Percentiles rank a stretch among this genome's conserved stretches.
Evolutionary conservation across 1,284 basidiomycete genomes (phyloP).

Genomic region (Pascua sp.): DNA sequence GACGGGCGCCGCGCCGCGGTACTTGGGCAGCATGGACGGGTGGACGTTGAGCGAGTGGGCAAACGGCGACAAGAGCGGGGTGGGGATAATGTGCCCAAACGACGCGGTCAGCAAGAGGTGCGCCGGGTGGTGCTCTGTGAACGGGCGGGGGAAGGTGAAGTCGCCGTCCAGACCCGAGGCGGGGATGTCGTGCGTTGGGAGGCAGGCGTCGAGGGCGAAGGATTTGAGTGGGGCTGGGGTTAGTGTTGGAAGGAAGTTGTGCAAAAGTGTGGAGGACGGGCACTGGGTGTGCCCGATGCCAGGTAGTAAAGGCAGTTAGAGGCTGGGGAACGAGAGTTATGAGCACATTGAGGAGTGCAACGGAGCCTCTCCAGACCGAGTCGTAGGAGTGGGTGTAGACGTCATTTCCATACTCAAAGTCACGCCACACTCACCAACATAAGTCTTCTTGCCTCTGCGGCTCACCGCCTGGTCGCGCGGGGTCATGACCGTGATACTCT

Average conservation of each 20-base stretch:
- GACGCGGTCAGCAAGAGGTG: constrained; percentile 83
- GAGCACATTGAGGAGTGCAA: too few species aligned
- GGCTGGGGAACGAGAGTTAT: too few species aligned
- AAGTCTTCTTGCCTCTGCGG: constrained; percentile 20
- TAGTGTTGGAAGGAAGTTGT: too few species aligned
- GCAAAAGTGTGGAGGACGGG: too few species aligned
- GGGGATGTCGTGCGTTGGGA: constrained; percentile 18
- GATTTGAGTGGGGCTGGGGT: constrained; percentile 21
- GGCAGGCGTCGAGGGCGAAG: constrained; percentile 18
- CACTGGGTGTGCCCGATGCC: too few species aligned
- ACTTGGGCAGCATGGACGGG: constrained; percentile 81
- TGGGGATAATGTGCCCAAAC: constrained; percentile 82
- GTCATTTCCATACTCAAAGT: too few species aligned
- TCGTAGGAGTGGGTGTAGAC: too few species aligned
- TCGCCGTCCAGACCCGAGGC: constrained; percentile 20
- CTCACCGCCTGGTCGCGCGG: constrained; percentile 27
- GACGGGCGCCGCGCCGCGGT: constrained; percentile 87
- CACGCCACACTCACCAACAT: constrained; percentile 14
- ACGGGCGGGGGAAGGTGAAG: constrained; percentile 36
- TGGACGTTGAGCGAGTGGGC: constrained; percentile 82
- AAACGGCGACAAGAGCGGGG: constrained; percentile 65
- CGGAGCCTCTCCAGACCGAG: too few species aligned
- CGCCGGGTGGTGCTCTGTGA: constrained; percentile 49
- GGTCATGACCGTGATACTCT: constrained; percentile 38
- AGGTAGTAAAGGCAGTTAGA: too few species aligned